Evolutionary conservation across 1,284 basidiomycete species (phyloP).

Genomic region (Ganoderma multipileum): DNA sequence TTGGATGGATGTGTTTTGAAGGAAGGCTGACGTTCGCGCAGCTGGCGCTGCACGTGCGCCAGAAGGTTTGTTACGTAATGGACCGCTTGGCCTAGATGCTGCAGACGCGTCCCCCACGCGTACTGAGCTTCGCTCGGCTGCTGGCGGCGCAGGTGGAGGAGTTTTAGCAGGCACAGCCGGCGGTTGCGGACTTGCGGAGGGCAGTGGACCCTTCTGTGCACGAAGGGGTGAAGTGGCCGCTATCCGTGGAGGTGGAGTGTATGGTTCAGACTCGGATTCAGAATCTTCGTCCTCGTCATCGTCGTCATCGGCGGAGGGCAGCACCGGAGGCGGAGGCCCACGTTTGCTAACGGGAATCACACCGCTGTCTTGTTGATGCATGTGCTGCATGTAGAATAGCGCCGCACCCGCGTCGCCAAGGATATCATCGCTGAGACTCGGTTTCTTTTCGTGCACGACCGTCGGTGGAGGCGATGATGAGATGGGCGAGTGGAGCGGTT

Average conservation of each 20-base stretch:
- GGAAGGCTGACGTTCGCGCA: constrained; percentile 35
- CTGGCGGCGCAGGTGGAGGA: constrained; percentile 14
- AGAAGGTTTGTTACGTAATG: constrained; percentile 57
- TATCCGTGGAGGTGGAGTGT: constrained; percentile 32
- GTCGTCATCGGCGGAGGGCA: constrained; percentile 23
- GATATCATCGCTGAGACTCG: constrained; percentile 39
- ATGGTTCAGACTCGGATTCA: constrained; percentile 35
- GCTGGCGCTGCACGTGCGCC: constrained; percentile 82
- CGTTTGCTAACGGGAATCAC: constrained; percentile 27
- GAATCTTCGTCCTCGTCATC: constrained; percentile 35
- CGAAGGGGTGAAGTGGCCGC: constrained; percentile 31
- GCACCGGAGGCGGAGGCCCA: constrained; percentile 28
- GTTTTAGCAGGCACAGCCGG: constrained; percentile 27
- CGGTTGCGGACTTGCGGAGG: constrained; percentile 19
- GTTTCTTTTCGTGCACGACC: constrained; percentile 23
- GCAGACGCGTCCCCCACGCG: constrained; percentile 17
- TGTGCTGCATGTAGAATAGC: constrained; percentile 72
- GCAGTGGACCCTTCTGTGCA: constrained; percentile 31
- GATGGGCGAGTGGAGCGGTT: constrained; percentile 2
- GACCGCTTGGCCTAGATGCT: constrained; percentile 30
- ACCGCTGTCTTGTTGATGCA: constrained; percentile 44
- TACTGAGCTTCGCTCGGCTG: constrained; percentile 15
- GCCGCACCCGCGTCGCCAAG: constrained; percentile 66
- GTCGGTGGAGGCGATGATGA: constrained; percentile 12
- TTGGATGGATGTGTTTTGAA: constrained; percentile 30